Percentiles rank a stretch among this genome's conserved stretches.
These are phyloP conservation scores for Trichoderma sp. DNA, from an alignment of 2,329 filamentous ascomycete genomes.

Conservation along the genomic window DNA sequence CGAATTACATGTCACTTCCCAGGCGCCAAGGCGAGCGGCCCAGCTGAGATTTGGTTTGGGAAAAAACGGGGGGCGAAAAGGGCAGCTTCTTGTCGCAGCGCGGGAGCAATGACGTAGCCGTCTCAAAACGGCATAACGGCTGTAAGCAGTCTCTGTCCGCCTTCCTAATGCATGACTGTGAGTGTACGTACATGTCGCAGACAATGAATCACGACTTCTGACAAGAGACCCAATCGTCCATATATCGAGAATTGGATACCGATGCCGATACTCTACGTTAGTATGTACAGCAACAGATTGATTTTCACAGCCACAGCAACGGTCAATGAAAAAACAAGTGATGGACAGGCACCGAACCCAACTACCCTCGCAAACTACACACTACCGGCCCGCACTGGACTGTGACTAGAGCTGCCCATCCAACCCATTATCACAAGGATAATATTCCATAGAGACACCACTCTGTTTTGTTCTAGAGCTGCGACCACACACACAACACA, in stretches of 20 bases:
- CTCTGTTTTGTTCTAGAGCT: background rate
- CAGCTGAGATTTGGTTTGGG: slow-evolving; percentile 3
- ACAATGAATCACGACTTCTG: background rate
- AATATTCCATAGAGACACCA: background rate
- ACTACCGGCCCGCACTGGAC: background rate
- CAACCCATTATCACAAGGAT: background rate
- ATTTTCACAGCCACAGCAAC: background rate
- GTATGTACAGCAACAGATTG: background rate
- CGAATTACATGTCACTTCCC: background rate
- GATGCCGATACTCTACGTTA: background rate
- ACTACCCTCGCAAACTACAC: background rate
- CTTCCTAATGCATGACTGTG: background rate
- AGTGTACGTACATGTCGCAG: background rate
- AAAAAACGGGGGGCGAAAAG: slow-evolving; percentile 6
- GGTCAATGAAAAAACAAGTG: background rate
- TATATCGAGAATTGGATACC: background rate
- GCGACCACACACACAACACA: background rate
- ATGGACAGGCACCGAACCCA: background rate
- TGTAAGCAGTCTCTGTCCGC: slow-evolving; percentile 1
- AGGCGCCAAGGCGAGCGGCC: slow-evolving; percentile 7
- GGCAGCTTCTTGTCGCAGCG: slow-evolving; percentile 1
- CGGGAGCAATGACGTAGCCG: slow-evolving; percentile 6
- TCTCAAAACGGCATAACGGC: slow-evolving; percentile 8
- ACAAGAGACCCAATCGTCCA: background rate
- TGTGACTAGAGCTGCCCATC: background rate